Conservation (phyloP, 176 grass and related monocot genomes). For the Bonia amplexicaulis region DNA sequence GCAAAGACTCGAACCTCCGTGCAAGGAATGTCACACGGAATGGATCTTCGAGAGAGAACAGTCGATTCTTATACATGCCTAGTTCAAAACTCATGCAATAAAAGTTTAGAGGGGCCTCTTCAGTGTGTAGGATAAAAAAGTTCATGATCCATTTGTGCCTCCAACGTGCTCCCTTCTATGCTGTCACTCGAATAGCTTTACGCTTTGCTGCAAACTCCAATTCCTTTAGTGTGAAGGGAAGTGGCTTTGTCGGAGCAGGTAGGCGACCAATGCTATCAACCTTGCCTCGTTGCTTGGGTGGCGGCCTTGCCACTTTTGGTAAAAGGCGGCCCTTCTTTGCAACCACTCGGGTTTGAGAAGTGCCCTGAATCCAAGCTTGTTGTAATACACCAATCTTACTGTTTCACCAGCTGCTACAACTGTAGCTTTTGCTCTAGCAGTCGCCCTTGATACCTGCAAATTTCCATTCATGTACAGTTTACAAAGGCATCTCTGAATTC, state of each 20-base stretch:
- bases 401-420: constrained; percentile 86
- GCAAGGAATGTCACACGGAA: neutral
- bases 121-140: neutral
- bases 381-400: constrained; percentile 82
- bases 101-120: neutral
- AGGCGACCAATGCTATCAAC: constrained; percentile 80
- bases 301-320: constrained; percentile 74
- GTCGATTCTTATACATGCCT: neutral
- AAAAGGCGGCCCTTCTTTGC: constrained; percentile 84
- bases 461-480: neutral
- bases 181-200: constrained; percentile 22
- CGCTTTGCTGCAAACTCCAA: constrained; percentile 42
- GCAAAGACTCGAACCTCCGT: neutral
- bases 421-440: constrained; percentile 71
- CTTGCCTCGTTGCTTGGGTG: constrained; percentile 79
- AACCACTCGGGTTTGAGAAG: constrained; percentile 88
- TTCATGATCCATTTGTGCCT: neutral
- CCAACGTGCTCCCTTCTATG: neutral
- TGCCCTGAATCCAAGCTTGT: constrained; percentile 82
- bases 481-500: neutral
- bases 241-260: constrained; percentile 75
- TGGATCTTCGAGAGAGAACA: neutral
- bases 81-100: neutral
- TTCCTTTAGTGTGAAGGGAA: constrained; percentile 61
- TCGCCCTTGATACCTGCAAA: constrained; percentile 53